These are phyloP conservation scores for Aureobasidium leucospermi DNA, from an alignment of 2,329 filamentous ascomycete genomes.

Conservation along the genomic window DNA sequence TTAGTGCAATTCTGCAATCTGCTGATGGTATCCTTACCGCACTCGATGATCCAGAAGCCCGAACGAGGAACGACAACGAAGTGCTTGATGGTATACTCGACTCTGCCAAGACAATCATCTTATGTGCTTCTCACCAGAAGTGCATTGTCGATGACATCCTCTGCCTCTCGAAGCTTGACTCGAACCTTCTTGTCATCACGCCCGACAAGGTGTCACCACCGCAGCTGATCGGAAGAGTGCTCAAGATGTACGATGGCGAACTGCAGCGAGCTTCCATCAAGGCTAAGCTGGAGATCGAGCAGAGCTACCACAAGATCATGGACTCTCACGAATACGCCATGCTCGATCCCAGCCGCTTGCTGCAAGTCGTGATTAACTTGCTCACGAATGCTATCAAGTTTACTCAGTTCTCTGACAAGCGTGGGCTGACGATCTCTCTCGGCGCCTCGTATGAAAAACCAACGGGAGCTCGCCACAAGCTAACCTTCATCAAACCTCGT, in stretches of 20 bases:
- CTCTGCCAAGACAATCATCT: conserved; percentile 22
- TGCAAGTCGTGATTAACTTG: conserved; percentile 37
- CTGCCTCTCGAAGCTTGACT: conserved; percentile 34
- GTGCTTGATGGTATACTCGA: conserved; percentile 16
- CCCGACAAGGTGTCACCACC: conserved; percentile 33
- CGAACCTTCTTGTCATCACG: conserved; percentile 31
- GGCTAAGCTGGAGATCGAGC: conserved; percentile 28
- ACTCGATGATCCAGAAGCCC: conserved; percentile 17
- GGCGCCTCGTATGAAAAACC: conserved; percentile 30
- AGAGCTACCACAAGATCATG: conserved; percentile 28
- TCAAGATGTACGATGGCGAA: conserved; percentile 34
- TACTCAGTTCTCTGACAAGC: conserved; percentile 30
- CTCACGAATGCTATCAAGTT: conserved; percentile 44
- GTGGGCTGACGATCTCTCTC: conserved; percentile 32
- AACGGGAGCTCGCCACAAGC: conserved; percentile 24
- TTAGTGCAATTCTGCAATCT: conserved; percentile 38
- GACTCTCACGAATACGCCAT: conserved; percentile 30
- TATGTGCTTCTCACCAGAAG: conserved; percentile 26
- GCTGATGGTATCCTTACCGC: conserved; percentile 36
- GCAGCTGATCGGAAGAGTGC: conserved; percentile 29
- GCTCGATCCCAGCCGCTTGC: conserved; percentile 36
- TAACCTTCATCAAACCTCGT: conserved; percentile 26
- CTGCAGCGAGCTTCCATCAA: conserved; percentile 28
- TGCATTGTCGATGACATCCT: conserved; percentile 43
- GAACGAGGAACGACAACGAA: not conserved